phyloP scores from a whole-genome alignment of 2,329 filamentous ascomycete species.

The Sphaceloma murrayae region DNA sequence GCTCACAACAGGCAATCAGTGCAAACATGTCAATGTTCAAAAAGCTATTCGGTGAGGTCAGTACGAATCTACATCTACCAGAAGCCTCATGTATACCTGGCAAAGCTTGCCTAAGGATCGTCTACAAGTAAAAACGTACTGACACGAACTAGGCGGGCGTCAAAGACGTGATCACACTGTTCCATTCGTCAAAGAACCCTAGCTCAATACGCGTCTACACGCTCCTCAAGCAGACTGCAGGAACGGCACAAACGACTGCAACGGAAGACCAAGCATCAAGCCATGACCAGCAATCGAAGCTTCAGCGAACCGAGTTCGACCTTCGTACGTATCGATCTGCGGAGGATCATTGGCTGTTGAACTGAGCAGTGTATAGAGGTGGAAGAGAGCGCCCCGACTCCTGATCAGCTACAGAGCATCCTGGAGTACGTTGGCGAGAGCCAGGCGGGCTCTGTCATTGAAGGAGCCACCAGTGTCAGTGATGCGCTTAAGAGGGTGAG shows the following conservation, averaged over 20 bases:
- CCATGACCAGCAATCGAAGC: conserved; percentile 50
- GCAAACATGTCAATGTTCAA: conserved; percentile 36
- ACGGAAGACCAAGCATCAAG: conserved; percentile 67
- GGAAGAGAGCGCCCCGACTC: conserved; percentile 68
- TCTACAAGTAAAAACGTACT: background rate
- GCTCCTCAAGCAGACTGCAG: conserved; percentile 71
- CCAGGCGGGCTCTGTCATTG: conserved; percentile 56
- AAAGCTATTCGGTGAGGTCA: conserved; percentile 40
- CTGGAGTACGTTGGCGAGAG: conserved; percentile 65
- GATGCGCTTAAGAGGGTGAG: conserved; percentile 76
- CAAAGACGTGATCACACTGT: conserved; percentile 84
- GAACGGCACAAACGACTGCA: conserved; percentile 55
- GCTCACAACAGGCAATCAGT: background rate
- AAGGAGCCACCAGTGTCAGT: conserved; percentile 60
- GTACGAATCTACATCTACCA: conserved; percentile 15
- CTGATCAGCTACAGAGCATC: conserved; percentile 73
- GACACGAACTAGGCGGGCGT: conserved; percentile 31
- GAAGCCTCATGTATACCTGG: background rate
- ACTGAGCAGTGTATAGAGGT: conserved; percentile 44
- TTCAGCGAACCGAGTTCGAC: conserved; percentile 64
- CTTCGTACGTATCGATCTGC: conserved; percentile 38
- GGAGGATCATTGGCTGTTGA: background rate
- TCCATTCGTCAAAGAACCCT: conserved; percentile 70
- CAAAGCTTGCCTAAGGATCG: background rate
- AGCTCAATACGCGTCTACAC: conserved; percentile 64